Conservation (phyloP, 2,329 filamentous ascomycete species). For the Pyrenophora graminea region DNA sequence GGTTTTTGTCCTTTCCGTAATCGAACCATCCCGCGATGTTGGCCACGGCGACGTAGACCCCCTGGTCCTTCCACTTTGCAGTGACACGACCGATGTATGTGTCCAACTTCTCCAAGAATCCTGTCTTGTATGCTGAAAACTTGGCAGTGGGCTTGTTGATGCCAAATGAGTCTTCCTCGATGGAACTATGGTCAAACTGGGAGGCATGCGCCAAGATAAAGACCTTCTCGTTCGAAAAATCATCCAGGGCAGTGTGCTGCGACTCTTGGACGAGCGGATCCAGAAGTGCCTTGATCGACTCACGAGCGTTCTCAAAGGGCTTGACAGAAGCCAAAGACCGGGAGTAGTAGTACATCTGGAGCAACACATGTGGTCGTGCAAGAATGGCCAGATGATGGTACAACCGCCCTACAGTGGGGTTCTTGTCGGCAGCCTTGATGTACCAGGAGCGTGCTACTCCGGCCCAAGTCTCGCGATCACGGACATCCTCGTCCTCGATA, state of each 20-base stretch:
- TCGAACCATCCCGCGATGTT: constrained; percentile 59
- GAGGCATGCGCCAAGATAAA: neutral
- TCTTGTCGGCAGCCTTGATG: constrained; percentile 75
- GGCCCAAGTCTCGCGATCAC: constrained; percentile 80
- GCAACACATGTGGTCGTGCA: constrained; percentile 68
- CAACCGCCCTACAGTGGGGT: constrained; percentile 74
- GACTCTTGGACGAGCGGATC: neutral
- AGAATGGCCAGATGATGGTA: constrained; percentile 89
- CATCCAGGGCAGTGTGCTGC: neutral
- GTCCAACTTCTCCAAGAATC: constrained; percentile 62
- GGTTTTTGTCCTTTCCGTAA: constrained; percentile 56
- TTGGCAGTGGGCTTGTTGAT: neutral
- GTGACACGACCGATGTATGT: constrained; percentile 59
- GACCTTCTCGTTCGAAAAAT: constrained; percentile 41
- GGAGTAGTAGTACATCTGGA: constrained; percentile 73
- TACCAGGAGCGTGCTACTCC: constrained; percentile 80
- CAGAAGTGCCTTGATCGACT: neutral
- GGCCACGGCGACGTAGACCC: constrained; percentile 63
- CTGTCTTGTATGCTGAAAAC: constrained; percentile 29
- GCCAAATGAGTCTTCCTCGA: neutral
- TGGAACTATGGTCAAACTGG: neutral
- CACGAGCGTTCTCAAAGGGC: constrained; percentile 69
- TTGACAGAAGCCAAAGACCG: constrained; percentile 71
- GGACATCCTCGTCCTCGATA: constrained; percentile 79
- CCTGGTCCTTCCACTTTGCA: constrained; percentile 61